These are phyloP conservation scores for Leccinum cinnamomeum DNA, from an alignment of 1,284 basidiomycete species.

Conservation along the genomic window DNA sequence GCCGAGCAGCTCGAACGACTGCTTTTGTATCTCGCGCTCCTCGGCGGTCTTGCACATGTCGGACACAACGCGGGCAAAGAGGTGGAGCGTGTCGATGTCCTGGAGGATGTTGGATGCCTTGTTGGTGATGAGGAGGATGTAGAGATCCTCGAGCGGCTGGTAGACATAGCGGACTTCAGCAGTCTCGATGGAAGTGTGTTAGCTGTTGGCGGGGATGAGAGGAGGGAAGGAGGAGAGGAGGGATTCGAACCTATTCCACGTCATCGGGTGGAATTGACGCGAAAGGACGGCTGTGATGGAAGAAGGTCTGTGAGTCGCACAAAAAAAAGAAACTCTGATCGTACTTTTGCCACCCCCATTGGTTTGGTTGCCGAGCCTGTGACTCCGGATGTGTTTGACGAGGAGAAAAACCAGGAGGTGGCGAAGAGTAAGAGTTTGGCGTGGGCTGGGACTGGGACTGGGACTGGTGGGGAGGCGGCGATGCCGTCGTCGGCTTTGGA, in stretches of 20 bases:
- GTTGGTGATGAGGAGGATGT: conserved; percentile 97
- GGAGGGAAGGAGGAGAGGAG: conserved; percentile 92
- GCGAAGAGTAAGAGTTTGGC: too few relatives aligned
- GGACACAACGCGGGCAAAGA: conserved; percentile 92
- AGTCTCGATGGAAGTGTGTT: conserved; percentile 73
- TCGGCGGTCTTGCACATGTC: conserved; percentile 88
- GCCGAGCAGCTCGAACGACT: conserved; percentile 93
- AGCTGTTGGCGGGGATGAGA: conserved; percentile 22
- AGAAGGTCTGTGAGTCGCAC: background rate
- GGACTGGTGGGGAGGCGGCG: too few relatives aligned
- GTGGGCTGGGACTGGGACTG: too few relatives aligned
- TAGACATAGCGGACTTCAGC: conserved; percentile 96
- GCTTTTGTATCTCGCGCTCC: conserved; percentile 88
- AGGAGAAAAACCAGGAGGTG: too few relatives aligned
- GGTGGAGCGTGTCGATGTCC: conserved; percentile 95
- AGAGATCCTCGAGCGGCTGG: conserved; percentile 96
- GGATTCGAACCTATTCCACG: conserved; percentile 66
- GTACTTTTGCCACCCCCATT: conserved; percentile 75
- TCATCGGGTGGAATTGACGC: conserved; percentile 47
- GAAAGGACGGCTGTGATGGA: conserved; percentile 81
- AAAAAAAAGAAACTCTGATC: conserved; percentile 19
- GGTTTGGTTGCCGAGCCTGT: too few relatives aligned
- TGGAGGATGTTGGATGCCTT: conserved; percentile 98
- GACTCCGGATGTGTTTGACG: too few relatives aligned
- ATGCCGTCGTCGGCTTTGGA: too few relatives aligned